Percentiles rank a stretch among this genome's conserved stretches.
Evolutionary conservation across 371 early-diverging fungal genomes (phyloP).

Genomic region (Chytridium lagenaria): DNA sequence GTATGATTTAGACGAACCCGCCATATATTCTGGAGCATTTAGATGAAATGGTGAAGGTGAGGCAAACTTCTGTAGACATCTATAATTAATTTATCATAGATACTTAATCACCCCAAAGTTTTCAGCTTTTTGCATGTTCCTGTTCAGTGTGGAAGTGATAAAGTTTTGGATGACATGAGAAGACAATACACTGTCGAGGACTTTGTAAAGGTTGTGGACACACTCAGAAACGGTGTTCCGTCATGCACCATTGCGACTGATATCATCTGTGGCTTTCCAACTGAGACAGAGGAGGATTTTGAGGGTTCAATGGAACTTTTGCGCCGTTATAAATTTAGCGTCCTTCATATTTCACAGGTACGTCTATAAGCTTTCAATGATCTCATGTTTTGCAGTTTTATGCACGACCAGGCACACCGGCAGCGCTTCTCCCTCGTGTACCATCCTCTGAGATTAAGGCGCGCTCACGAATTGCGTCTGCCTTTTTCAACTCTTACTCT

Average conservation of each 20-base stretch:
- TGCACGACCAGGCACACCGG: conserved; percentile 62
- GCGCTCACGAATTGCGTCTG: conserved; percentile 48
- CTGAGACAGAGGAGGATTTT: conserved; percentile 58
- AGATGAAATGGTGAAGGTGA: conserved; percentile 46
- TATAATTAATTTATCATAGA: background rate
- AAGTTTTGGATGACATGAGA: conserved; percentile 57
- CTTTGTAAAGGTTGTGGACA: conserved; percentile 48
- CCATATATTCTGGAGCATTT: conserved; percentile 64
- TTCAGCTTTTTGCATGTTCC: conserved; percentile 63
- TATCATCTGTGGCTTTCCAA: conserved; percentile 61
- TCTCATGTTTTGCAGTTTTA: conserved; percentile 46
- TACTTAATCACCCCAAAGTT: conserved; percentile 49
- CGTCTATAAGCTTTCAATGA: no score
- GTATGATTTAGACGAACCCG: conserved; percentile 52
- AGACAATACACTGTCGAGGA: conserved; percentile 55
- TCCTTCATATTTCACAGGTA: conserved; percentile 59
- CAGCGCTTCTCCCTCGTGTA: conserved; percentile 52
- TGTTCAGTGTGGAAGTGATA: conserved; percentile 54
- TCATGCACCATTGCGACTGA: conserved; percentile 55
- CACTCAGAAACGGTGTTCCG: conserved; percentile 36
- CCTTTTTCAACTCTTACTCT: conserved; percentile 50
- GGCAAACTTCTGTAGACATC: background rate
- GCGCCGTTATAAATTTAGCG: conserved; percentile 45
- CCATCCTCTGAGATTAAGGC: conserved; percentile 50
- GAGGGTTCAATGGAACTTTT: conserved; percentile 51